Evolutionary conservation across 225 moss, liverwort and hornwort species (phyloP).

Genomic region (Sphagnum contortum): DNA sequence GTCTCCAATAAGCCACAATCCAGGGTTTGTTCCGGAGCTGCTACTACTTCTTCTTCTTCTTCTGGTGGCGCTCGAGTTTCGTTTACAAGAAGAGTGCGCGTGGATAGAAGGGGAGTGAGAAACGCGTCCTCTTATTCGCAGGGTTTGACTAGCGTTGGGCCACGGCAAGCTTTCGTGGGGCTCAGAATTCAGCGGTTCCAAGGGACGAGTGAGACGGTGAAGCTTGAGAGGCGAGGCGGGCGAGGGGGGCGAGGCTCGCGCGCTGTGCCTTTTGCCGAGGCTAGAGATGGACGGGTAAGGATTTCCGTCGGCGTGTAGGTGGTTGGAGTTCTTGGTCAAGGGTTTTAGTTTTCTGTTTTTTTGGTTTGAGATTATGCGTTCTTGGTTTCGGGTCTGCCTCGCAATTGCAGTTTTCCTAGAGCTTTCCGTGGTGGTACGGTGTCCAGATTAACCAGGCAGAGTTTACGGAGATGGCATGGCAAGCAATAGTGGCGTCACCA

Average conservation of each 20-base stretch:
- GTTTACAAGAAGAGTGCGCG: too few relatives aligned
- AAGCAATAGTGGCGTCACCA: slow-evolving; percentile 77
- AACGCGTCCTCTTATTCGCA: too few relatives aligned
- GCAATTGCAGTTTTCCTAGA: too few relatives aligned
- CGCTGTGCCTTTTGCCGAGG: slow-evolving; percentile 33
- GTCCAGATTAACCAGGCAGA: slow-evolving; percentile 85
- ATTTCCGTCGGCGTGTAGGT: not conserved
- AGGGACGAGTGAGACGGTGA: slow-evolving; percentile 17
- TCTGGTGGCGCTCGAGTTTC: too few relatives aligned
- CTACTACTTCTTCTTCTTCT: too few relatives aligned
- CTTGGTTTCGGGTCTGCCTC: too few relatives aligned
- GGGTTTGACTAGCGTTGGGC: slow-evolving; percentile 12
- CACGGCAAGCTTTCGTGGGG: slow-evolving; percentile 22
- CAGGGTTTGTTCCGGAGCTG: too few relatives aligned
- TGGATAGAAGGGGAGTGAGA: too few relatives aligned
- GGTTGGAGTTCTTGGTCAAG: not conserved
- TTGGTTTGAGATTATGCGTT: not conserved
- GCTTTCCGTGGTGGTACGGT: not conserved
- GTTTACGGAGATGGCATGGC: slow-evolving; percentile 98
- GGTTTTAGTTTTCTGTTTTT: not conserved
- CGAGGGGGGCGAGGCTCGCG: slow-evolving; percentile 22
- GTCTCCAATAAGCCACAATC: too few relatives aligned
- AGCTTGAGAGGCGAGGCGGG: slow-evolving; percentile 13
- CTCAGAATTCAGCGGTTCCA: slow-evolving; percentile 17
- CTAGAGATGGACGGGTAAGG: slow-evolving; percentile 44